Percentiles rank a stretch among this genome's conserved stretches.
phyloP scores from a whole-genome alignment of 1,284 basidiomycete species.

The Ceratobasidium sp. region DNA sequence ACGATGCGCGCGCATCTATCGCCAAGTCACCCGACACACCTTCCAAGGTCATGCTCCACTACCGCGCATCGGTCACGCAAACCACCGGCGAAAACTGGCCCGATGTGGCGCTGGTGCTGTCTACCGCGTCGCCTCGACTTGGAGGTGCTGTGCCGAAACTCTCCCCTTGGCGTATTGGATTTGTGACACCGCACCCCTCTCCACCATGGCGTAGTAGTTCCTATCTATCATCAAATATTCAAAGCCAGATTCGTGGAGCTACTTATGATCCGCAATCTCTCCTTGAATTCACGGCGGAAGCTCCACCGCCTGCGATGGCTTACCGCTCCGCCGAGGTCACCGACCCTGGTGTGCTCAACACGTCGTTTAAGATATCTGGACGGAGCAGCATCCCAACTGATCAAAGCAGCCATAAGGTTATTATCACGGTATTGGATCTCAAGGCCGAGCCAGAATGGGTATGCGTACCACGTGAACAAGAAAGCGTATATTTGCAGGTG shows the following conservation, averaged over 20 bases:
- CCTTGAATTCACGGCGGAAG: background rate
- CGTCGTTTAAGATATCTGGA: conserved; percentile 41
- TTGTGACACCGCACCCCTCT: too few species aligned
- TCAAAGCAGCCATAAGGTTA: conserved; percentile 57
- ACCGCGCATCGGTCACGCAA: conserved; percentile 45
- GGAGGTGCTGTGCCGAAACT: conserved; percentile 43
- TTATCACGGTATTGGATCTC: conserved; percentile 59
- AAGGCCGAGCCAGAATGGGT: conserved; percentile 41
- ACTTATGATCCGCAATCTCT: background rate
- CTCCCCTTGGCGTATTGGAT: conserved; percentile 39
- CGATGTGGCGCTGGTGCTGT: conserved; percentile 43
- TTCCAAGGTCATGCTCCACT: conserved; percentile 43
- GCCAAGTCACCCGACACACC: conserved; percentile 8
- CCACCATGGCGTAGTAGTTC: too few species aligned
- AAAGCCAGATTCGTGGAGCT: background rate
- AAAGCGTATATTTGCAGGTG: conserved; percentile 42
- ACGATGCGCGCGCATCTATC: conserved; percentile 46
- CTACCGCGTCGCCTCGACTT: conserved; percentile 44
- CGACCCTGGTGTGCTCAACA: conserved; percentile 15
- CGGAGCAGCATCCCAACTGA: conserved; percentile 38
- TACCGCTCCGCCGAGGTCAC: background rate
- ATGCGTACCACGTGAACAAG: conserved; percentile 39
- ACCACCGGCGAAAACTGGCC: conserved; percentile 45
- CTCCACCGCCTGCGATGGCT: background rate
- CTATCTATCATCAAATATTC: too few species aligned